Evolutionary conservation across 768 basidiomycete species (phyloP).

Genomic region (Phaeolepiota aurea): DNA sequence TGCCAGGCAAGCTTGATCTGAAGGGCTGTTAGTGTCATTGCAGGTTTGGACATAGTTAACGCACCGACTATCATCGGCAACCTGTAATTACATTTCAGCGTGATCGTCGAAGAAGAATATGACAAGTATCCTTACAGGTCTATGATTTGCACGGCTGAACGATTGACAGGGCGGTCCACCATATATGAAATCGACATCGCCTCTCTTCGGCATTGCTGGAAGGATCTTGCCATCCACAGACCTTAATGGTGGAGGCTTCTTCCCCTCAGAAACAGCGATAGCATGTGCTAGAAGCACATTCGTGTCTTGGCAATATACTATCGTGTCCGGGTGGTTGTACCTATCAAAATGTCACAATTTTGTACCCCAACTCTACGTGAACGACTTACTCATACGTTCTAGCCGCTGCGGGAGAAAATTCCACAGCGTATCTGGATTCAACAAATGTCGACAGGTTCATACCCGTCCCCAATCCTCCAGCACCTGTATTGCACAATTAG

Average conservation of each 20-base stretch:
- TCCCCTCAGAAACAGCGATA: constrained; percentile 35
- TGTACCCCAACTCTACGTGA: neutral
- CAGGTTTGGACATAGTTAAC: neutral
- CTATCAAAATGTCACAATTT: constrained; percentile 29
- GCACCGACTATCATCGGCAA: too few relatives aligned
- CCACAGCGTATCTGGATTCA: constrained; percentile 61
- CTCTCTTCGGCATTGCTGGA: constrained; percentile 44
- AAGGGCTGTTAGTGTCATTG: constrained; percentile 3
- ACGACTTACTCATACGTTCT: constrained; percentile 49
- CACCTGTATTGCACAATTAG: constrained; percentile 34
- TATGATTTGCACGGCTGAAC: constrained; percentile 58
- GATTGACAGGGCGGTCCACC: constrained; percentile 79
- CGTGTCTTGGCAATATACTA: constrained; percentile 58
- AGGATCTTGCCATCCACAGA: constrained; percentile 29
- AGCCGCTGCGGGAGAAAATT: constrained; percentile 56
- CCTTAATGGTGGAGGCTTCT: constrained; percentile 27
- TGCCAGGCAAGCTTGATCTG: constrained; percentile 57
- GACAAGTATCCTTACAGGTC: constrained; percentile 31
- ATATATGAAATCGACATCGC: constrained; percentile 63
- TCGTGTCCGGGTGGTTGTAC: constrained; percentile 49
- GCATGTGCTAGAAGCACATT: constrained; percentile 54
- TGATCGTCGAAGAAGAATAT: too few relatives aligned
- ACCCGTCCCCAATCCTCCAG: constrained; percentile 68
- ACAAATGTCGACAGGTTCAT: constrained; percentile 54
- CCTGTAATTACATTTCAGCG: too few relatives aligned